These are phyloP conservation scores for Gossypium trilobum DNA, from an alignment of 441 rosid species.

Conservation along the genomic window DNA sequence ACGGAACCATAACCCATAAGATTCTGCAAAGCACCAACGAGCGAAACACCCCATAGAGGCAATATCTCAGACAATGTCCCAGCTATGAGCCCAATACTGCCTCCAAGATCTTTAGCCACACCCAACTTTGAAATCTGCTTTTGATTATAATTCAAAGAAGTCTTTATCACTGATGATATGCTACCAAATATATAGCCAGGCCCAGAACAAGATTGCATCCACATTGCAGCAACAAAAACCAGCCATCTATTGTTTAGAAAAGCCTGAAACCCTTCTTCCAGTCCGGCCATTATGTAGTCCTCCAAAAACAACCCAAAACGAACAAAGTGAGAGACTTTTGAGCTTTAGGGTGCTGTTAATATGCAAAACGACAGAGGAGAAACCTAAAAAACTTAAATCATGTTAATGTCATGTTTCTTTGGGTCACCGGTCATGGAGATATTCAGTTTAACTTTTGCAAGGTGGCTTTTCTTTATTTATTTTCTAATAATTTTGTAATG, in stretches of 20 bases:
- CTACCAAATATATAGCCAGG: constrained; percentile 84
- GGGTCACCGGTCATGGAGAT: no score
- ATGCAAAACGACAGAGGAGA: not conserved
- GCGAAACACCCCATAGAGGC: constrained; percentile 84
- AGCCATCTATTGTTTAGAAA: constrained; percentile 79
- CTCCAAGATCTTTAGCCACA: constrained; percentile 96
- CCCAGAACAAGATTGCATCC: constrained; percentile 93
- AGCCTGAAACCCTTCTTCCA: constrained; percentile 36
- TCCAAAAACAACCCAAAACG: not conserved
- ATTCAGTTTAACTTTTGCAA: no score
- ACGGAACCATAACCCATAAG: constrained; percentile 87
- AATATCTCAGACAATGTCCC: constrained; percentile 69
- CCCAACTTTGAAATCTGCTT: constrained; percentile 73
- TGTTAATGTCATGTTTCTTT: no score
- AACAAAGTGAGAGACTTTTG: not conserved
- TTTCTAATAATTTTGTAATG: no score
- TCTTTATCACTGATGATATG: constrained; percentile 85
- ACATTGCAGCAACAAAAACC: constrained; percentile 93
- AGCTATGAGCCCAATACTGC: constrained; percentile 84
- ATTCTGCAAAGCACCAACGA: constrained; percentile 82
- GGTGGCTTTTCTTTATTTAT: no score
- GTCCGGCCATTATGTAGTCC: constrained; percentile 27
- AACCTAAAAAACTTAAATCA: no score
- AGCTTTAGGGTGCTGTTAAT: not conserved
- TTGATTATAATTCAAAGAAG: constrained; percentile 73